phyloP scores from a whole-genome alignment of 495 filamentous ascomycete genomes.

The Aspergillus olivimuriae region DNA sequence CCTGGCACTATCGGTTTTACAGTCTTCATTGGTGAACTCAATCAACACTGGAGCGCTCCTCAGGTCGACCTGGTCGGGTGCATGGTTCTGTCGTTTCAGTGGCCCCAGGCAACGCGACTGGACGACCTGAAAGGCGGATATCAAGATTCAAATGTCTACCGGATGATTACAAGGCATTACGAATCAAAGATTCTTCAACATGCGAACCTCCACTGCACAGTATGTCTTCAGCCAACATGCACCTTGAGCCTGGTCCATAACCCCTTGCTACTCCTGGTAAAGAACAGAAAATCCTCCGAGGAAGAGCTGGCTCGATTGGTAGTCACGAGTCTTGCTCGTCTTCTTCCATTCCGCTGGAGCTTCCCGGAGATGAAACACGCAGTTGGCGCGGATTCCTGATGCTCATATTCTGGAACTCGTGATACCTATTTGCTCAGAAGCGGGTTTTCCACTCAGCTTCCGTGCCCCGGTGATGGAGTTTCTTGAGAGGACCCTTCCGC shows the following conservation, averaged over 20 bases:
- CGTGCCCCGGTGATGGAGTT: too few relatives aligned
- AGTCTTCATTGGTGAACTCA: too few relatives aligned
- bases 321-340: background rate
- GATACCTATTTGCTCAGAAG: slow-evolving; percentile 8
- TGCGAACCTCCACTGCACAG: slow-evolving; percentile 5
- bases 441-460: too few relatives aligned
- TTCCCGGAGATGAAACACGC: slow-evolving; percentile 2
- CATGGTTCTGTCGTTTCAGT: background rate
- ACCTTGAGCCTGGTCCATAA: slow-evolving; percentile 1
- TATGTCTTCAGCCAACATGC: background rate
- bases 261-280: background rate
- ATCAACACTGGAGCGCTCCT: too few relatives aligned
- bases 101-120: background rate
- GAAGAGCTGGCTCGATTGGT: background rate
- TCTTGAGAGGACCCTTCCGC: too few relatives aligned
- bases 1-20: too few relatives aligned
- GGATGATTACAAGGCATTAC: slow-evolving; percentile 2
- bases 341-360: background rate
- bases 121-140: background rate
- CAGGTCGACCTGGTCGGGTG: too few relatives aligned
- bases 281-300: background rate
- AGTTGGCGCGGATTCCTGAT: background rate
- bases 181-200: slow-evolving; percentile 5
- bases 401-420: slow-evolving; percentile 9
- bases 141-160: slow-evolving; percentile 4